phyloP scores from a whole-genome alignment of 1,284 basidiomycete genomes.

The Leucoagaricus sp. region DNA sequence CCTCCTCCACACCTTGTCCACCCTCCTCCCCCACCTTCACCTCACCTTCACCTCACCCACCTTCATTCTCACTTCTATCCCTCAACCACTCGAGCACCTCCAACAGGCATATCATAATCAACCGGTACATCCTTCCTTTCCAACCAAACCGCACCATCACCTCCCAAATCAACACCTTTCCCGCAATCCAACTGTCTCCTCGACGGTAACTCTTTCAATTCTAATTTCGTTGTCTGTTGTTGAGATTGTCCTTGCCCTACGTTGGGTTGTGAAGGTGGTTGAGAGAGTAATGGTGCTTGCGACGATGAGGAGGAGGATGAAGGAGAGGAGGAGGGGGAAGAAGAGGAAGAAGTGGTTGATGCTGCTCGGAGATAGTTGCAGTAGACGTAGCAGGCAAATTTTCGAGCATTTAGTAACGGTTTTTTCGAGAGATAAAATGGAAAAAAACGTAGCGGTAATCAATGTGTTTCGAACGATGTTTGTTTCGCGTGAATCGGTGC shows the following conservation, averaged over 20 bases:
- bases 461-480: no score
- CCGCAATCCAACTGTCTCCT: constrained; percentile 61
- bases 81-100: no score
- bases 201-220: constrained; percentile 64
- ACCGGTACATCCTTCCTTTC: constrained; percentile 71
- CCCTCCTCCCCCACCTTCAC: no score
- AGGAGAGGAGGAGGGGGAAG: background rate
- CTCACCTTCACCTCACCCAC: no score
- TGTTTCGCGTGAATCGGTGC: no score
- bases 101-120: constrained; percentile 62
- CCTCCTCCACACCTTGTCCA: no score
- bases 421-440: no score
- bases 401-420: no score
- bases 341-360: background rate
- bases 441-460: no score
- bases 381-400: no score
- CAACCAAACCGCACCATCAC: constrained; percentile 64
- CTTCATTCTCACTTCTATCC: no score
- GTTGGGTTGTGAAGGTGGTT: background rate
- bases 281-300: background rate
- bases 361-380: no score
- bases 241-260: background rate
- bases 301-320: background rate
- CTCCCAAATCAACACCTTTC: constrained; percentile 66
- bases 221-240: constrained; percentile 19